Percentiles rank a stretch among this genome's conserved stretches.
Evolutionary conservation across 495 filamentous ascomycete species (phyloP).

Genomic region (Cryomyces minteri): DNA sequence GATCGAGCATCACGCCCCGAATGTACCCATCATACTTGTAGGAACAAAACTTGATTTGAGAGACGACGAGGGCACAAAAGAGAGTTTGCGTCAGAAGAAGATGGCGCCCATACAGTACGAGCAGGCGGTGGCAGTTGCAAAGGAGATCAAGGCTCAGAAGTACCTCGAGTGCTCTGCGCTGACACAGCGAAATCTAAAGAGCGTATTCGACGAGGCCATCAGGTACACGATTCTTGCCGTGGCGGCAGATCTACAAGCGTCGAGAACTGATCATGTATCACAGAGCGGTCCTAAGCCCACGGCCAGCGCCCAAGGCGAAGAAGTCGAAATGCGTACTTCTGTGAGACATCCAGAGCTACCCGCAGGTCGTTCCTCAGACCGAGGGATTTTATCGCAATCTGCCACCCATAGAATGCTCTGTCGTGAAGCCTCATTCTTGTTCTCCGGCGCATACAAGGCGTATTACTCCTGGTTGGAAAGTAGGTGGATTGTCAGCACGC

Average conservation of each 20-base stretch:
- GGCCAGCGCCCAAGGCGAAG: constrained; percentile 41
- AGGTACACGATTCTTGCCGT: constrained; percentile 30
- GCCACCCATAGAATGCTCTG: too few species aligned
- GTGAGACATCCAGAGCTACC: constrained; percentile 20
- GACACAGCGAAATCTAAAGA: constrained; percentile 90
- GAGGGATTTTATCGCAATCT: too few species aligned
- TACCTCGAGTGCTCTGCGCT: constrained; percentile 97
- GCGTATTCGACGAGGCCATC: constrained; percentile 95
- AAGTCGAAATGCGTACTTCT: constrained; percentile 61
- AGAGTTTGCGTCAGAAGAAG: constrained; percentile 60
- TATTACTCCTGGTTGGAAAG: too few species aligned
- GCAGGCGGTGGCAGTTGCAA: constrained; percentile 63
- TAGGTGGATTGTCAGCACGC: too few species aligned
- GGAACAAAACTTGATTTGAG: constrained; percentile 94
- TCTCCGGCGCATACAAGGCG: too few species aligned
- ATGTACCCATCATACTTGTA: constrained; percentile 90
- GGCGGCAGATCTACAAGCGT: background rate
- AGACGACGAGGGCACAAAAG: constrained; percentile 67
- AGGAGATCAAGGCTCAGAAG: constrained; percentile 85
- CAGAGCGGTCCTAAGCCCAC: constrained; percentile 65
- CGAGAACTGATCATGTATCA: constrained; percentile 13
- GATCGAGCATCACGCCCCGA: constrained; percentile 90
- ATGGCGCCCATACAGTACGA: constrained; percentile 89
- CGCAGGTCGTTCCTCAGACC: too few species aligned
- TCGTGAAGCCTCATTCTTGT: too few species aligned